Evolutionary conservation across 345 rosid species (phyloP), one percentile per base, ranked within the genome.

Genomic region (Turnera subulata): DNA sequence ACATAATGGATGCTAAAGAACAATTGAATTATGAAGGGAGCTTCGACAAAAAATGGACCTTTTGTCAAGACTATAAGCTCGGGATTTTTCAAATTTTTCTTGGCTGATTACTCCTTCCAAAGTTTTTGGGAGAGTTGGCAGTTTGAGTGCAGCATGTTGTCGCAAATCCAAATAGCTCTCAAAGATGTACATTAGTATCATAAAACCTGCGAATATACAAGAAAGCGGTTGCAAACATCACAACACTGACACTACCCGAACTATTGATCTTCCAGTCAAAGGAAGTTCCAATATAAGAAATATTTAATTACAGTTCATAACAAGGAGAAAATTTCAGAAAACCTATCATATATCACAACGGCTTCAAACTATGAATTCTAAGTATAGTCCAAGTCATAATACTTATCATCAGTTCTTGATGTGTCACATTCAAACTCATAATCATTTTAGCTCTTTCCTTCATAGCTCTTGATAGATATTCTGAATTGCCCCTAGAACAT

Each of bases 21-120:
- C 6, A 18, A 56, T 53, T 20, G 23, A 50, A 51, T 56, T 14
- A 17, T 21, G 46, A 58, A 63, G 35, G 42, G 46, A 26, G 17
- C 37, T 16, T 6, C 7, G 23, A 58, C 44, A 66, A 66, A 18
- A 4, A 50, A 55, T 49, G 50, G 70, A 90, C 99, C 99, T 94
- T 74, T 90, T 94, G 72, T 90, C 97, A 58, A 94, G 92, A 72
- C 99, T 94, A 73, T 94, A 90, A 53, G 91, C 86, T 59, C 97
- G 83, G 44, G 99, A 83, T 65, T 82, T 90, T 67, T 82, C 83
- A 74, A 94, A 90, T 68, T 94, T 94, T 64, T 94, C 95, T 59
- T 75, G 95, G 75, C 96, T 78, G 74, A 94, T 90, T 43, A 94
- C 84, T 63, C 96, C 97, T 74, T 73, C 84, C 83, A 94, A 78